Evolutionary conservation across 108 stramenopile species (phyloP), one percentile per base, ranked within the genome.

Genomic region (Conticribra guillardii): DNA sequence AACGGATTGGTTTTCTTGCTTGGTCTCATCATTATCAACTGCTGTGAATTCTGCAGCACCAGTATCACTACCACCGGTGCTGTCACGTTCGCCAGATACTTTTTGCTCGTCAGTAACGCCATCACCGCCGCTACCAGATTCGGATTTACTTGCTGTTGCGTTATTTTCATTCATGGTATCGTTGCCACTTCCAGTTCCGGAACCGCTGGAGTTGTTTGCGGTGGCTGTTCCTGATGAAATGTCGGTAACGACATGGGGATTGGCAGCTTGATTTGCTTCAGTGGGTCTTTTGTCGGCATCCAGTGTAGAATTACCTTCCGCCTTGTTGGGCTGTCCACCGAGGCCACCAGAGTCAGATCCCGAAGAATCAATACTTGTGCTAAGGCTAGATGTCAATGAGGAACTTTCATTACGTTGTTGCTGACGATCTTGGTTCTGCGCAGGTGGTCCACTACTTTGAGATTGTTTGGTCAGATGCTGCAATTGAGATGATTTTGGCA

Each of bases 201-300:
- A 51, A 21, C 60, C 70, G 19, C 70, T 71, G 22, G 60, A 61
- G 30, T 62, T 62, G 14, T 71, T 71, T 8, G 70, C 70, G 17
- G 70, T 71, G 60, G 70, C 61, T 22, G 70, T 71, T 27, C 69
- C 69, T 17, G 69, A 62, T 18, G 61, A 63, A 14, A 44, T 61
- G 7, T 71, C 70, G n/a, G 70, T 71, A 11, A 71, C 52, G 27
- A 49, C 30, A 21, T n/a, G 33, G 2, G 64, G 51, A 26, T 26
- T 37, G 22, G 57, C 29, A 44, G 15, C 44, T 11, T 44, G 8
- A 15, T 44, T 41, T 34, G 30, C 30, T 15, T 45, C 22, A 29
- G 15, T 31, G 48, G 47, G 30, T 1, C 3, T 29, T 50, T 31
- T 37, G 1, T 2, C 62, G 8, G 59, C 29, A 9, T 9, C 27